These are phyloP conservation scores for Nicotiana knightiana DNA, from an alignment of 257 asterid genomes.

Conservation along the genomic window DNA sequence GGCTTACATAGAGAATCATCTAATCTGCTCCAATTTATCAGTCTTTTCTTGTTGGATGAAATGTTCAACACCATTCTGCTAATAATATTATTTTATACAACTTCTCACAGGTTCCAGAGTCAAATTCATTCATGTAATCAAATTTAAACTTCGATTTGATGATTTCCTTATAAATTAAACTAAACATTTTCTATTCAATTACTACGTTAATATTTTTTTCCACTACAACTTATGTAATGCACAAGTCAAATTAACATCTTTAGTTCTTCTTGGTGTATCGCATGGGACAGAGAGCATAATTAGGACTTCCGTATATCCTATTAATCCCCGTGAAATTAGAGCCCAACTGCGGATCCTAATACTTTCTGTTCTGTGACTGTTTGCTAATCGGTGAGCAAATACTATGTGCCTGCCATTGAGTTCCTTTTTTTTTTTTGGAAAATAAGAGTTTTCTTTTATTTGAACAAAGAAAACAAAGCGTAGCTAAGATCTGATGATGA, in stretches of 20 bases:
- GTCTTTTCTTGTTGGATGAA: not conserved
- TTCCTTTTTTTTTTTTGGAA: too few species aligned
- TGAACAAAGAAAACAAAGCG: not conserved
- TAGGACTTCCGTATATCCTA: not conserved
- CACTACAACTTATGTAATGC: not conserved
- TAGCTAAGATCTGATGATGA: not conserved
- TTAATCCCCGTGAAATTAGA: not conserved
- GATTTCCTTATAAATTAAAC: not conserved
- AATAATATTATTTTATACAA: not conserved
- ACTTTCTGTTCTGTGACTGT: not conserved
- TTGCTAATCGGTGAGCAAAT: not conserved
- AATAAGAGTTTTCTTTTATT: not conserved
- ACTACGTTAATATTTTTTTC: not conserved
- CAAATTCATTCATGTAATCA: not conserved
- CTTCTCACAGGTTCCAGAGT: not conserved
- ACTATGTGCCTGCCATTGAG: not conserved
- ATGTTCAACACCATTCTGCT: not conserved
- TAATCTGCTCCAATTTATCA: not conserved
- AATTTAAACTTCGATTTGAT: not conserved
- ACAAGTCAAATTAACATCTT: not conserved
- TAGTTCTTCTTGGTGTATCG: not conserved
- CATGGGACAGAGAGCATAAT: not conserved
- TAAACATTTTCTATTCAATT: not conserved
- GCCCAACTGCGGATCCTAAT: not conserved
- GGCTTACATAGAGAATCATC: not conserved